phyloP scores from a whole-genome alignment of 106 monocot genomes.

The Chionographis japonica region DNA sequence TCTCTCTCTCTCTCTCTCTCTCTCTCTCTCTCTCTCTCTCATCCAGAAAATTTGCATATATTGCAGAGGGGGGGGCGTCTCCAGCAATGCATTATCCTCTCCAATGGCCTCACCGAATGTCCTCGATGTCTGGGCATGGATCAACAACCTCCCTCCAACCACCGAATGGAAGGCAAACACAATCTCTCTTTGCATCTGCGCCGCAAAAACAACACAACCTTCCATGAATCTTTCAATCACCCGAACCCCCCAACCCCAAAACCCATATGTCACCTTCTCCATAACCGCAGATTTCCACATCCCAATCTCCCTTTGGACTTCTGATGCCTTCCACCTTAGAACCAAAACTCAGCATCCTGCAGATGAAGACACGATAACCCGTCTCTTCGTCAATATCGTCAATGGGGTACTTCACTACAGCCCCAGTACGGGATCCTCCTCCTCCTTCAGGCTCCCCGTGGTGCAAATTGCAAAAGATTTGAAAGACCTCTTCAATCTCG shows the following conservation, averaged over 20 bases:
- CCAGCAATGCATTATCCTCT: not conserved
- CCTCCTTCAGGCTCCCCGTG: conserved; percentile 18
- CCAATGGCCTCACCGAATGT: conserved; percentile 36
- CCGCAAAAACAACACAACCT: conserved; percentile 22
- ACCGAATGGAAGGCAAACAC: conserved; percentile 51
- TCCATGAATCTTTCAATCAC: conserved; percentile 41
- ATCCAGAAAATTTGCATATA: not conserved
- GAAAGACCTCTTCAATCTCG: conserved; percentile 51
- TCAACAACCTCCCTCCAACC: conserved; percentile 50
- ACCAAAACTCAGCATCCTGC: conserved; percentile 14
- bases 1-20: not conserved
- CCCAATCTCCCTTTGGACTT: conserved; percentile 74
- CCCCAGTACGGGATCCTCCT: conserved; percentile 38
- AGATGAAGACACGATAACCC: conserved; percentile 21
- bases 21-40: conserved; percentile 14
- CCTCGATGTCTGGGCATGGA: conserved; percentile 67
- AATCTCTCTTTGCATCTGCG: conserved; percentile 47
- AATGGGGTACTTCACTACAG: conserved; percentile 60
- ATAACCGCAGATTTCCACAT: conserved; percentile 35
- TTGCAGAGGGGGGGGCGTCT: no score
- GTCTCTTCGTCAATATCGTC: conserved; percentile 43
- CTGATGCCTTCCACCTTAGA: conserved; percentile 40
- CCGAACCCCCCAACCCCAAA: conserved; percentile 27
- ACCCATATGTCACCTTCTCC: conserved; percentile 40
- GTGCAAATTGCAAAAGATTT: conserved; percentile 24